Conservation (phyloP, 768 basidiomycete species). For the Mycena galericulata region DNA sequence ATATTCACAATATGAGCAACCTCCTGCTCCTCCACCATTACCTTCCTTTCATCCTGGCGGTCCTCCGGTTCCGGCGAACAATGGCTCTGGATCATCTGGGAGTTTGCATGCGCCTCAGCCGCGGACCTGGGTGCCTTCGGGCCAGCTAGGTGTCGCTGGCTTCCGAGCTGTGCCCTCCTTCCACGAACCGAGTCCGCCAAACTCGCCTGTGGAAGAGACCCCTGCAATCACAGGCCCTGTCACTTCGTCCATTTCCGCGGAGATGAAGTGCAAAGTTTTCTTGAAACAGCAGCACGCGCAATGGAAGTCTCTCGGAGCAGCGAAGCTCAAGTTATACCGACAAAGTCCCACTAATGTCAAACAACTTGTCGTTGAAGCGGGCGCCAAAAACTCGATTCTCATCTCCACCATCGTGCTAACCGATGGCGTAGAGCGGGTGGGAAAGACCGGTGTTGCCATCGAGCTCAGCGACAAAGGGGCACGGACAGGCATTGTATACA, state of each 20-base stretch:
- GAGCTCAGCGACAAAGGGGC: conserved; percentile 93
- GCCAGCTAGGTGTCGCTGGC: conserved; percentile 63
- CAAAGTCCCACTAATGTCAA: conserved; percentile 91
- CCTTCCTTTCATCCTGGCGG: conserved; percentile 54
- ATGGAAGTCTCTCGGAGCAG: conserved; percentile 95
- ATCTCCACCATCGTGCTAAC: conserved; percentile 97
- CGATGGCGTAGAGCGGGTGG: conserved; percentile 98
- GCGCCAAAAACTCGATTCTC: conserved; percentile 78
- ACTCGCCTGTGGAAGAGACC: conserved; percentile 77
- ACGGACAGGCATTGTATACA: conserved; percentile 94
- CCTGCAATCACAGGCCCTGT: conserved; percentile 72
- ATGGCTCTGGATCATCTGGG: conserved; percentile 46
- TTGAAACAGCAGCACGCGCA: conserved; percentile 95
- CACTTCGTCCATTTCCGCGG: conserved; percentile 81
- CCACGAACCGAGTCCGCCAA: conserved; percentile 84
- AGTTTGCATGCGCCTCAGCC: conserved; percentile 56
- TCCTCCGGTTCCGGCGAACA: conserved; percentile 42
- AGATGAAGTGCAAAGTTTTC: conserved; percentile 99
- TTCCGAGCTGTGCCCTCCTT: conserved; percentile 66
- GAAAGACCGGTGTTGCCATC: conserved; percentile 97
- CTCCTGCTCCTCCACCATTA: conserved; percentile 52
- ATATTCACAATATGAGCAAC: conserved; percentile 58
- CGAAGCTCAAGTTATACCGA: conserved; percentile 87
- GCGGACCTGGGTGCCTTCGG: conserved; percentile 73
- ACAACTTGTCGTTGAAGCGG: conserved; percentile 94